Percentiles rank a stretch among this genome's conserved stretches.
These are phyloP conservation scores for Phytophthora colocasiae DNA, from an alignment of 352 stramenopile species.

Conservation along the genomic window DNA sequence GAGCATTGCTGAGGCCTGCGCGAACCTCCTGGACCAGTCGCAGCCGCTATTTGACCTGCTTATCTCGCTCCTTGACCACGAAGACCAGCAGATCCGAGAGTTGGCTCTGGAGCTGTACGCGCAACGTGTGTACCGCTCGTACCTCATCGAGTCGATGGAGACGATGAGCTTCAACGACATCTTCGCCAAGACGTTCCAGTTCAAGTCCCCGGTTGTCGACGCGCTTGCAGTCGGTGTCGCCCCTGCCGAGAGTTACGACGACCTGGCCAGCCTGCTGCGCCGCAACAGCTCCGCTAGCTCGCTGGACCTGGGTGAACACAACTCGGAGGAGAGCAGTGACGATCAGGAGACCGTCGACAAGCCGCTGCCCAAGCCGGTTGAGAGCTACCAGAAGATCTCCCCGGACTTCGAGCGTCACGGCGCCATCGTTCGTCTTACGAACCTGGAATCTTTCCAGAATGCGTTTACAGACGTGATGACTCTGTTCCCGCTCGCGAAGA, in stretches of 20 bases:
- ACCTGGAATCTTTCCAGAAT: constrained; percentile 79
- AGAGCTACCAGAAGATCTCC: constrained; percentile 82
- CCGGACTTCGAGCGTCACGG: constrained; percentile 75
- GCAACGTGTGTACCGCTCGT: constrained; percentile 87
- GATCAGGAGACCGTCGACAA: constrained; percentile 41
- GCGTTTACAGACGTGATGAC: constrained; percentile 72
- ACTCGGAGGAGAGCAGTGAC: constrained; percentile 48
- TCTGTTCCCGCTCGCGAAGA: constrained; percentile 75
- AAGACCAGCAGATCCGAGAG: constrained; percentile 71
- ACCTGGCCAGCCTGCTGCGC: constrained; percentile 74
- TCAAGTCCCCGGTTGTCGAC: constrained; percentile 85
- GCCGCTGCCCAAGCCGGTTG: constrained; percentile 35
- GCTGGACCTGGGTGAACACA: constrained; percentile 42
- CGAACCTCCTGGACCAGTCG: constrained; percentile 78
- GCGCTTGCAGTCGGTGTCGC: constrained; percentile 77
- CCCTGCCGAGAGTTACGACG: constrained; percentile 85
- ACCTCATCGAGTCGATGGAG: constrained; percentile 86
- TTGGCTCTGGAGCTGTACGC: constrained; percentile 85
- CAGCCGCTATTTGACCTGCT: constrained; percentile 88
- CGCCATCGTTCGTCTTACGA: constrained; percentile 90
- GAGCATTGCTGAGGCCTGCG: constrained; percentile 65
- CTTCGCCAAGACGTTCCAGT: constrained; percentile 89
- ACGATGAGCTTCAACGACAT: constrained; percentile 66
- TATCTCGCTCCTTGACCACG: constrained; percentile 81
- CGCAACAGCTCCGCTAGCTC: constrained; percentile 64